phyloP scores from a whole-genome alignment of 257 asterid genomes.

The Solanum paucissectum region DNA sequence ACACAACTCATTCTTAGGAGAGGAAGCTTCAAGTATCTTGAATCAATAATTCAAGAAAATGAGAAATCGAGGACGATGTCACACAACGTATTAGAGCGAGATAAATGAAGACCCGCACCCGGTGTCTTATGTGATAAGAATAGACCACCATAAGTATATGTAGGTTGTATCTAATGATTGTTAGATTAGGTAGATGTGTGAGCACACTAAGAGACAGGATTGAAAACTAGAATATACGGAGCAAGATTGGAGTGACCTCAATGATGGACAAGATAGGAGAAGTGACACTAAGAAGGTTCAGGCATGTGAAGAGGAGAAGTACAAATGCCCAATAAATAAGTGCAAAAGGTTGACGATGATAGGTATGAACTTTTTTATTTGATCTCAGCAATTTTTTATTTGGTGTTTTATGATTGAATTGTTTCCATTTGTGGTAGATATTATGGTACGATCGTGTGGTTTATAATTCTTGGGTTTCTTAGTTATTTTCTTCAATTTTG shows the following conservation, averaged over 20 bases:
- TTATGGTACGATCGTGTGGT: background rate
- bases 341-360: too few relatives aligned
- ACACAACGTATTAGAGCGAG: background rate
- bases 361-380: too few relatives aligned
- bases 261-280: too few relatives aligned
- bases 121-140: too few relatives aligned
- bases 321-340: too few relatives aligned
- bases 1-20: background rate
- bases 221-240: too few relatives aligned
- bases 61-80: background rate
- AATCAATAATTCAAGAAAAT: too few relatives aligned
- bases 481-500: background rate
- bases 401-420: background rate
- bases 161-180: background rate
- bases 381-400: too few relatives aligned
- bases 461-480: background rate
- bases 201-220: background rate
- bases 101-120: background rate
- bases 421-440: background rate
- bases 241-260: too few relatives aligned
- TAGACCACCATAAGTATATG: too few relatives aligned
- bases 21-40: background rate
- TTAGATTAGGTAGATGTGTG: background rate
- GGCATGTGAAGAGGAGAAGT: too few relatives aligned
- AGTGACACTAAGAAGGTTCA: too few relatives aligned